Evolutionary conservation across 78 protist genomes (phyloP), one percentile per base, ranked within the genome.

Genomic region (Pigoraptor vietnamica): DNA sequence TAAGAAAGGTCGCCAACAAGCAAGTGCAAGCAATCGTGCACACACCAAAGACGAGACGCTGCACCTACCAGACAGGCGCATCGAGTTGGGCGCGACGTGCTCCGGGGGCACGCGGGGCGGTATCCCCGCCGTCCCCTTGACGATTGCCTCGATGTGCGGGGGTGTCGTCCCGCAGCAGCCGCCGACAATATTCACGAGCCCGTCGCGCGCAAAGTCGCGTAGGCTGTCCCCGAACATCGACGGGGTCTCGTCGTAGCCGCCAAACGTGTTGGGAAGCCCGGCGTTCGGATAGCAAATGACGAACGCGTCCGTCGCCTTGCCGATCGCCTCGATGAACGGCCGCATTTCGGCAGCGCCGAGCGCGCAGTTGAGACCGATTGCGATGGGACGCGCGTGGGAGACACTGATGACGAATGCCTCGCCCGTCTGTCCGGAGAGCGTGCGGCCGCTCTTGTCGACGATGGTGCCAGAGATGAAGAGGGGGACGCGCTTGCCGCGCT

Each of bases 141-240:
- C 95, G 34, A 98, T 91, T 34, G 98, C 97, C 38, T 82, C 93
- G 87, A 99, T 99, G 91, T 99, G 99, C 32, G 81, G 97, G 23
- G 99, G 99, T 23, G 98, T 94, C 0, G 99, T 94, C 39, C 99
- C 99, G 94, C 99, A 99, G 97, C 99, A 98, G 32, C 99, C 99
- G 83, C 89, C 97, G 56, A 98, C 97, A 40, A 97, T 38, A 97
- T 98, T 98, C 88, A 98, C 87, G 21, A 96, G 86, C 32, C 98
- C 98, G 88, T 38, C 32, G 25, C 37, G 81, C 29, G 96, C 95
- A 82, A 98, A 98, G 87, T 95, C 97, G 24, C 32, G 35, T 38
- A 96, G 56, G 37, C 36, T 33, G 0, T 23, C 93, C 21, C 96
- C 98, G 94, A 98, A 95, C 88, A 33, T 33, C 89, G 93, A 96